A percentile compares a stretch with the other conserved stretches of the same genome.
phyloP scores from a whole-genome alignment of 2,329 filamentous ascomycete genomes.

The Aureobasidium sp. region DNA sequence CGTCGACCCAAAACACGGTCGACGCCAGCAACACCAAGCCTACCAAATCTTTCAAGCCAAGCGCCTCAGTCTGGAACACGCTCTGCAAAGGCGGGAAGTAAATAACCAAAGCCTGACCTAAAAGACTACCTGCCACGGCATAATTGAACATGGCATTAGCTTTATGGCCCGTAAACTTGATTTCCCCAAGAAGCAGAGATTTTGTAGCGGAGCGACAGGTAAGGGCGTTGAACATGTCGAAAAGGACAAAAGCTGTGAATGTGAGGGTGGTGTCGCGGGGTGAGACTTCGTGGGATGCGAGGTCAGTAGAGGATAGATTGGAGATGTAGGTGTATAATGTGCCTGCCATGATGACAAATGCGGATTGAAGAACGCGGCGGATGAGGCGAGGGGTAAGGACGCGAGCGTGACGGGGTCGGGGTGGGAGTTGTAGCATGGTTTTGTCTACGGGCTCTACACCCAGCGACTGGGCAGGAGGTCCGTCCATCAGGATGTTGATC shows the following conservation, averaged over 20 bases:
- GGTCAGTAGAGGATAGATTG: slow-evolving; percentile 77
- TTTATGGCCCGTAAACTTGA: slow-evolving; percentile 56
- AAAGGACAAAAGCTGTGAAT: slow-evolving; percentile 96
- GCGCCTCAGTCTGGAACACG: slow-evolving; percentile 89
- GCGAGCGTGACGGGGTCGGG: slow-evolving; percentile 76
- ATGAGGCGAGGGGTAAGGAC: slow-evolving; percentile 83
- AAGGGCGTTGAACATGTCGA: slow-evolving; percentile 99
- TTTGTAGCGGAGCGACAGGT: slow-evolving; percentile 88
- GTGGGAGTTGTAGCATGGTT: slow-evolving; percentile 86
- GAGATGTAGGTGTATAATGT: slow-evolving; percentile 86
- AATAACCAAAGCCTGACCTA: slow-evolving; percentile 84
- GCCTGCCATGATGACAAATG: slow-evolving; percentile 82
- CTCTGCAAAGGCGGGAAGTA: slow-evolving; percentile 91
- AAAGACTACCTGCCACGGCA: slow-evolving; percentile 75
- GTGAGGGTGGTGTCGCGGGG: slow-evolving; percentile 98
- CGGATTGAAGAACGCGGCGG: slow-evolving; percentile 77
- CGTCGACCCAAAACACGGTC: slow-evolving; percentile 91
- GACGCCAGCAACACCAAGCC: slow-evolving; percentile 70
- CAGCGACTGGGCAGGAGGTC: slow-evolving; percentile 90
- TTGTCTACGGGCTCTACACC: slow-evolving; percentile 93
- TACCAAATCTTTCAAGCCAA: slow-evolving; percentile 67
- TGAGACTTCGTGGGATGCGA: slow-evolving; percentile 53
- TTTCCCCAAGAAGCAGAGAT: slow-evolving; percentile 77
- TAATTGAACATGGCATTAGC: slow-evolving; percentile 95
- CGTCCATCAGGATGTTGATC: slow-evolving; percentile 99